Conservation (phyloP, 192 early-diverging fungal species). For the Gonapodya sp. region DNA sequence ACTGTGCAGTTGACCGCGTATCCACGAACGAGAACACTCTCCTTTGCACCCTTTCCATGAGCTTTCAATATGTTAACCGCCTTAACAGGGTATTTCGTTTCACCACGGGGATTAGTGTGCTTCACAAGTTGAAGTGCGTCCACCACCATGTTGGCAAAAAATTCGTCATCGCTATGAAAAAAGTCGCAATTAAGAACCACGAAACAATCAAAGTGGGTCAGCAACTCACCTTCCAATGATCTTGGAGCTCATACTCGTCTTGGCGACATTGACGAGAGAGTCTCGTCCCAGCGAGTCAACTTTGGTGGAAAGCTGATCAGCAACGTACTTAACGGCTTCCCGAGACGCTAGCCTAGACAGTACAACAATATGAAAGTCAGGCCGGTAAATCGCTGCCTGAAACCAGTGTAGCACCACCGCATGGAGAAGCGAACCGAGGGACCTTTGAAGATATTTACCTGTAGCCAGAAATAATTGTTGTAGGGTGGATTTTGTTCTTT, state of each 20-base stretch:
- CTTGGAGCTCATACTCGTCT: conserved; percentile 96
- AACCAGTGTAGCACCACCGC: too few relatives aligned
- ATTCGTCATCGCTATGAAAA: conserved; percentile 70
- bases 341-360: conserved; percentile 70
- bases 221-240: conserved; percentile 77
- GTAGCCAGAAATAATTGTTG: conserved; percentile 97
- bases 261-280: conserved; percentile 90
- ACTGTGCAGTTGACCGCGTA: conserved; percentile 98
- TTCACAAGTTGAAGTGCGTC: conserved; percentile 91
- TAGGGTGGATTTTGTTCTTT: conserved; percentile 98
- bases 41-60: conserved; percentile 84
- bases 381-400: too few relatives aligned
- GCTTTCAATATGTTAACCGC: conserved; percentile 96
- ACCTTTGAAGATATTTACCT: too few relatives aligned
- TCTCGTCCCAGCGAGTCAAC: conserved; percentile 89
- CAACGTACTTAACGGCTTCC: conserved; percentile 97
- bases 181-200: not conserved
- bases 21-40: conserved; percentile 80
- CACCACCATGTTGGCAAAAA: conserved; percentile 92
- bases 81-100: conserved; percentile 89
- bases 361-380: not conserved
- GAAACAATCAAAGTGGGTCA: too few relatives aligned
- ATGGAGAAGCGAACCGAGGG: too few relatives aligned
- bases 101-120: conserved; percentile 68
- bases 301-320: conserved; percentile 89